These are phyloP conservation scores for Paraurostyla sp. DNA, from an alignment of 73 alveolate genomes.

Conservation along the genomic window DNA sequence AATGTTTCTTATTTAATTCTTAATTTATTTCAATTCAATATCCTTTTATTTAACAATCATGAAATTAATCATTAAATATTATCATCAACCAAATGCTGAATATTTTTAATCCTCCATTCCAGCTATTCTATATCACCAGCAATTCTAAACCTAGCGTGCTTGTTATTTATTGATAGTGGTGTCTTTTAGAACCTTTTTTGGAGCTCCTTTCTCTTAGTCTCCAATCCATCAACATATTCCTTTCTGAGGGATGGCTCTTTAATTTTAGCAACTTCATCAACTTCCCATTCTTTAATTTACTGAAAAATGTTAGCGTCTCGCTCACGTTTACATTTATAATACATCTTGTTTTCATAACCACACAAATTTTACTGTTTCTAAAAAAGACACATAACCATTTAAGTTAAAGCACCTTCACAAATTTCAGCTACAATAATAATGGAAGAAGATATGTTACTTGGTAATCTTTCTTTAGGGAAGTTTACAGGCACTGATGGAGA, in stretches of 20 bases:
- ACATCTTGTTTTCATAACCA: constrained; percentile 21
- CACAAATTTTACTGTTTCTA: background rate
- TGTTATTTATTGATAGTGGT: constrained; percentile 4
- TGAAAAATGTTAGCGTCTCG: constrained; percentile 26
- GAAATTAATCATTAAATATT: background rate
- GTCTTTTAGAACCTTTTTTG: constrained; percentile 1
- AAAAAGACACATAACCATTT: constrained; percentile 10
- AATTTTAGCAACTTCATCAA: background rate
- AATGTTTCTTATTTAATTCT: background rate
- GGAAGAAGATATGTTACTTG: background rate
- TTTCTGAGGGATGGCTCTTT: background rate
- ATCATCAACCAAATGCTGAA: background rate
- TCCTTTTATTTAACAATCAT: background rate
- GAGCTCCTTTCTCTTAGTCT: background rate
- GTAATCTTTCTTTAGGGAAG: constrained; percentile 44
- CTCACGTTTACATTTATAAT: constrained; percentile 28
- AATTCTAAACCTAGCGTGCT: constrained; percentile 50
- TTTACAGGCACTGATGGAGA: constrained; percentile 47
- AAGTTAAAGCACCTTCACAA: constrained; percentile 4
- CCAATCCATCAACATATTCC: constrained; percentile 8
- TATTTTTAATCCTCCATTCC: constrained; percentile 40
- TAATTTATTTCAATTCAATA: background rate
- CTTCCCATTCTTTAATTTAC: constrained; percentile 53
- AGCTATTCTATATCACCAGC: constrained; percentile 64
- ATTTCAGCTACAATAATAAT: constrained; percentile 13